These are phyloP conservation scores for Chrysoporthe cubensis DNA, from an alignment of 2,329 filamentous ascomycete genomes.

Conservation along the genomic window DNA sequence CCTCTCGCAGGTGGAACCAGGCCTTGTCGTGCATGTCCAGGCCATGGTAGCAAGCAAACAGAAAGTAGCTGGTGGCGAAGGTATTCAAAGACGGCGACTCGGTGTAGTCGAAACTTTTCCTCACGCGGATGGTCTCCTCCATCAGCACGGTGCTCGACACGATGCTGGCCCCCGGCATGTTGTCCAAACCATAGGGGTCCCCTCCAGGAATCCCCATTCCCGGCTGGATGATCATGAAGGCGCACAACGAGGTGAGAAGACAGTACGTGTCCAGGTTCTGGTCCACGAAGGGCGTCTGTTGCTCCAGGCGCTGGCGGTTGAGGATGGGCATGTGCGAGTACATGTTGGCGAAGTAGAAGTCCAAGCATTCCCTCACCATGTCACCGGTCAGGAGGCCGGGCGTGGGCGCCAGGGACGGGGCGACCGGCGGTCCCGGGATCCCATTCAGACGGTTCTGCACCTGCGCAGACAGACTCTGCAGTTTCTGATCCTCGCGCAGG, in stretches of 20 bases:
- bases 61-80: conserved; percentile 76
- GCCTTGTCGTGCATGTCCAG: conserved; percentile 75
- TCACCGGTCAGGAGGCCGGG: conserved; percentile 64
- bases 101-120: conserved; percentile 65
- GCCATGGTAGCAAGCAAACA: conserved; percentile 74
- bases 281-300: conserved; percentile 63
- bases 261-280: conserved; percentile 67
- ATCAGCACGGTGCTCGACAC: conserved; percentile 68
- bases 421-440: conserved; percentile 52
- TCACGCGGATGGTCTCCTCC: conserved; percentile 68
- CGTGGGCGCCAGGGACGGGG: conserved; percentile 55
- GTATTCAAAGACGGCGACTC: conserved; percentile 60
- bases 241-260: conserved; percentile 65
- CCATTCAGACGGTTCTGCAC: conserved; percentile 64
- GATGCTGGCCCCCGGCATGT: conserved; percentile 62
- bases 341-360: conserved; percentile 71
- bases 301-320: conserved; percentile 60
- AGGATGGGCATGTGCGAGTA: conserved; percentile 67
- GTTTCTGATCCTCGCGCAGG: conserved; percentile 69
- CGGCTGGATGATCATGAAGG: conserved; percentile 71
- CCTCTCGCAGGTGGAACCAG: conserved; percentile 80
- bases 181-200: conserved; percentile 61
- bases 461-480: conserved; percentile 65
- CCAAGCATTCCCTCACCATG: conserved; percentile 67
- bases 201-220: conserved; percentile 64